phyloP scores from a whole-genome alignment of 164 flowering plant genomes.

The Umbellularia californica region DNA sequence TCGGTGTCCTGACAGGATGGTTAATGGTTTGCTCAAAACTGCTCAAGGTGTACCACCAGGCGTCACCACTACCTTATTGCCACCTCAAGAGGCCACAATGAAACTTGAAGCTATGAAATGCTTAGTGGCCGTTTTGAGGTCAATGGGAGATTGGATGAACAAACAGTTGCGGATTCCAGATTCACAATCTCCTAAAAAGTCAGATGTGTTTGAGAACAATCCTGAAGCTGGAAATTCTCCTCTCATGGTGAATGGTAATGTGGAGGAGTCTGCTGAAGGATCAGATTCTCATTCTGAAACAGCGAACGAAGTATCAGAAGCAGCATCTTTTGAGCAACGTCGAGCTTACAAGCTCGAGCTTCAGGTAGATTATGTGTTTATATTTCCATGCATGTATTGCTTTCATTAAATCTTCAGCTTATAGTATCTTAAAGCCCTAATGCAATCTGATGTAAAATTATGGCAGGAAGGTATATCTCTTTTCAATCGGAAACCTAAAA shows the following conservation, averaged over 20 bases:
- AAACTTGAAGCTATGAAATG: constrained; percentile 96
- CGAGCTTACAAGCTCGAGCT: constrained; percentile 99
- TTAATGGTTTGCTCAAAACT: constrained; percentile 98
- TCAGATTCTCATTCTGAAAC: constrained; percentile 82
- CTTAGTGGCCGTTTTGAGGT: constrained; percentile 75
- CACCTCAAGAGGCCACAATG: constrained; percentile 89
- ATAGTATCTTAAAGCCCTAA: neutral
- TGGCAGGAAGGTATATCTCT: constrained; percentile 99
- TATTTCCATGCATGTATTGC: neutral
- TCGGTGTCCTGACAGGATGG: constrained; percentile 62
- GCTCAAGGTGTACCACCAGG: constrained; percentile 99
- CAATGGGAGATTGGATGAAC: constrained; percentile 99
- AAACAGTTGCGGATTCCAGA: constrained; percentile 91
- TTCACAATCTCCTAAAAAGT: constrained; percentile 58
- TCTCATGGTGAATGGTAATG: constrained; percentile 66
- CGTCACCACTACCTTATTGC: constrained; percentile 65
- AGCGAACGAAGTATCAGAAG: constrained; percentile 85
- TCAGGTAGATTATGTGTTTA: constrained; percentile 47
- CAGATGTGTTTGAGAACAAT: constrained; percentile 53
- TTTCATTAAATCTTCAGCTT: neutral
- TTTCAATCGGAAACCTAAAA: constrained; percentile 92
- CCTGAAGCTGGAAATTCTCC: constrained; percentile 45
- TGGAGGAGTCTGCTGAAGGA: constrained; percentile 68
- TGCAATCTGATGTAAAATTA: constrained; percentile 32
- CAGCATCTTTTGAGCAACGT: constrained; percentile 81